Evolutionary conservation across 768 basidiomycete species (phyloP), one percentile per base, ranked within the genome.

Genomic region (Dentipellis fragilis): DNA sequence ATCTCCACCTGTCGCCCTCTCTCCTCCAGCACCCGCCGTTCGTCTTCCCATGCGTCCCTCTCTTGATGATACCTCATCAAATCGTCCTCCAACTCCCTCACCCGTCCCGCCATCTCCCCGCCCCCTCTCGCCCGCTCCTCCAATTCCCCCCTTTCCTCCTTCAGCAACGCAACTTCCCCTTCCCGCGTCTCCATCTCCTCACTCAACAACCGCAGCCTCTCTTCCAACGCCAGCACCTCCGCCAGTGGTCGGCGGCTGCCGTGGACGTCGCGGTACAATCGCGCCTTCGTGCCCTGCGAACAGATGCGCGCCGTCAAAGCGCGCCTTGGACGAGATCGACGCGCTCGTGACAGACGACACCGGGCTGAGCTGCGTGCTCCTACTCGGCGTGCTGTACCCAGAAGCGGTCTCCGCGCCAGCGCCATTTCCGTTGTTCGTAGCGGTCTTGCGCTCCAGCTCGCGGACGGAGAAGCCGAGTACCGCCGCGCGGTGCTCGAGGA

Each of bases 401-500:
- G 58, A 62, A 48, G 65, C 76, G 77, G 69, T 90, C 89, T 69
- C 87, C 76, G 59, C 70, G 78, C 51, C 35, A 2, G 51, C 51
- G 3, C 29, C 29, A 6, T 29, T 29, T 6, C 29, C 29, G 29
- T 29, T 29, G 29, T 29, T 29, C 46, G 82, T 78, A 14, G 50
- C 47, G 22, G 57, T 49, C 22, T 42, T 17, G 16, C 58, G 55
- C 50, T 61, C 60, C 0, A 56, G 45, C 19, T 54, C 58, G 3
- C 48, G 51, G 17, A 92, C 76, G 2, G 85, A 82, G 57, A 80
- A 74, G 37, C 85, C 84, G 12, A 94, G 80, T 1, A 93, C 89
- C 1, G 81, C 87, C 0, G 92, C 85, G 14, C 89, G 84, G 65
- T 93, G 92, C 66, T 90, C 87, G 55, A 92, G 77, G 9, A 94